Base-by-base conservation (phyloP, 1,284 basidiomycete species). In the Abortiporus biennis region DNA sequence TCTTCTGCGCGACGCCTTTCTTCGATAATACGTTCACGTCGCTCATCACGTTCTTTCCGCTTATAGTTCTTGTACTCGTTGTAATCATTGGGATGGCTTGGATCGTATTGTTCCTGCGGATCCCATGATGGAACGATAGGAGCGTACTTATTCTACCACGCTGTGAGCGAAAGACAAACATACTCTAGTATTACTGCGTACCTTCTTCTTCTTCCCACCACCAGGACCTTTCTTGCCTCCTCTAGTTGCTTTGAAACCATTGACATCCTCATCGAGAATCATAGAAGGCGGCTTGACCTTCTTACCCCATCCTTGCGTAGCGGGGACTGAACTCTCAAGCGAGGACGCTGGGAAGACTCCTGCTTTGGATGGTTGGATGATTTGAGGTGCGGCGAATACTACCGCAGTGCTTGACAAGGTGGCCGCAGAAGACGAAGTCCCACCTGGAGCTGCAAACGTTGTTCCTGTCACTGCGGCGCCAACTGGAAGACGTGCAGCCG, bases 281-380 rank as follows among this genome's bases (percentile, higher is more conserved):
- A 90, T 90, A 0, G 85, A 86, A 11, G 86, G 87, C n/a, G 87
- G 86, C 53, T 89, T 89, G 57, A 90, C 78, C 58, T 89, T 88
- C 65, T 85, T 86, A 23, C 83, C 83, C 87, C 86, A 89, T 52
- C 80, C 79, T 52, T 53, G 49, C 17, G 44, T 36, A 11, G 52
- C 31, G 36, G 50, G 44, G 16, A 69, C 2, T 55, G 57, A 36
- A 31, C 50, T 25, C 54, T 63, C 54, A 52, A 39, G 49, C 32
- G 58, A 61, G 6, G 52, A 49, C n/a, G n/a, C n/a, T n/a, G n/a
- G n/a, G n/a, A n/a, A n/a, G n/a, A n/a, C n/a, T 11, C 63, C 54
- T 31, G 65, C 47, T 4, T 63, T 53, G 13, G 63, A 43, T 39
- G 59, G 54, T 25, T 20, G 22, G 29, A 80, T 66, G 9, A 82